Conservation (phyloP, 2,329 filamentous ascomycete genomes). For the Apiospora pterosperma region DNA sequence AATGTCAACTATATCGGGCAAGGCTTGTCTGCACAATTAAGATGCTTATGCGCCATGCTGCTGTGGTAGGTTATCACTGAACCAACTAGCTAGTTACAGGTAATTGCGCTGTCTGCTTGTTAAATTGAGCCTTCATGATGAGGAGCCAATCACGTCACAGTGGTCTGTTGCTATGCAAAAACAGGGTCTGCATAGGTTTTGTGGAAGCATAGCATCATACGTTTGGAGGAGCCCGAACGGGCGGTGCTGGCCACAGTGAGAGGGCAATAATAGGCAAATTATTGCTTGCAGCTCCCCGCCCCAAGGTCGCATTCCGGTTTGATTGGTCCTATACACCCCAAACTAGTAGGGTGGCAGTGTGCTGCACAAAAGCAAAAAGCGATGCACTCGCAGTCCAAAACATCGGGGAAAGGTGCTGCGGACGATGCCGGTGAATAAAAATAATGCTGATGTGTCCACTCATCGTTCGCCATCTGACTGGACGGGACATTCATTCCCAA, state of each 20-base stretch:
- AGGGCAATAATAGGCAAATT: neutral
- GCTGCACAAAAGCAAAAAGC: neutral
- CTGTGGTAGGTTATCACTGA: neutral
- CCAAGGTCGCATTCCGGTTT: neutral
- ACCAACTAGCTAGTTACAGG: neutral
- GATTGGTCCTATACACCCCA: neutral
- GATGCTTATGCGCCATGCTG: slow-evolving; percentile 1
- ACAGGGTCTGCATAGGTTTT: neutral
- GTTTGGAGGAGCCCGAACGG: neutral
- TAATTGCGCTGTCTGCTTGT: neutral
- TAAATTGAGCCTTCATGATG: neutral
- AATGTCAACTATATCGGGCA: neutral
- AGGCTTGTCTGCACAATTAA: slow-evolving; percentile 1
- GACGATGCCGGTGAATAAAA: neutral
- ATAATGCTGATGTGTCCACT: neutral
- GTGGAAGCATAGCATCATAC: neutral
- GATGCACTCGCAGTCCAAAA: too few relatives aligned
- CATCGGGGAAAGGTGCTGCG: neutral
- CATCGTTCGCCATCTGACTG: neutral
- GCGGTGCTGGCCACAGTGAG: neutral
- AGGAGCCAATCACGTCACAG: neutral
- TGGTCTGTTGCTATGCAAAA: neutral
- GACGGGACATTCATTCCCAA: neutral
- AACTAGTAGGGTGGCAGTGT: neutral
- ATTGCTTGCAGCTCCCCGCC: neutral